Evolutionary conservation across 352 stramenopile species (phyloP), one percentile per base, ranked within the genome.

Genomic region (Globisporangium megalacanthum): DNA sequence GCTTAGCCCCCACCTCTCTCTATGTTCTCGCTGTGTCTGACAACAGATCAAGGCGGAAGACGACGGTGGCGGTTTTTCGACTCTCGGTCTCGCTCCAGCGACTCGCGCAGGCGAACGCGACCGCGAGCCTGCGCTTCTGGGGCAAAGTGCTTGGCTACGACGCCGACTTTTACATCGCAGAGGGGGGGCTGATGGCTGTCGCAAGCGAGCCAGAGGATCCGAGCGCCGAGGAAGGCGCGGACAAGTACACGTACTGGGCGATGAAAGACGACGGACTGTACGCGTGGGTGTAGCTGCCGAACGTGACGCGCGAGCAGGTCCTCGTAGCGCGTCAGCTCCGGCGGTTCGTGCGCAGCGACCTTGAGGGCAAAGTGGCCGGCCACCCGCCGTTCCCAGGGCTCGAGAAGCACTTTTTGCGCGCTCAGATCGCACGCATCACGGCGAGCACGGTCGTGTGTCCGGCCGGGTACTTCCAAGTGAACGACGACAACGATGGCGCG

Each of bases 231-330:
- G 77, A 93, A 69, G 83, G 82, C 1, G 62, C 60, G 11, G 61
- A 97, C 69, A 93, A 92, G 57, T 89, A 86, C 59, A 96, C 86
- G 13, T 97, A 96, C 65, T 97, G 85, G 86, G 86, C 83, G 3
- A 85, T 92, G 79, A 84, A 86, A 56, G 83, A 90, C 64, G 70
- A 91, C 45, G 78, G 79, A n/a, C 56, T 44, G 42, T 93, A 90
- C 62, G 63, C 85, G 47, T 97, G 89, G 91, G 67, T 79, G 5
- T 77, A 92, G 54, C 64, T 97, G 25, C 87, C 87, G 6, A 80
- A 70, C 29, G 84, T 96, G 9, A 80, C 62, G 11, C 69, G 75
- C 14, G 75, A 88, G 2, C 86, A 96, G 46, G 88, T 97, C 52
- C 62, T 93, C 14, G 74, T 71, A 4, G 82, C 88, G 6, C 69